Percentiles rank a stretch among this genome's conserved stretches.
Evolutionary conservation across 2,329 filamentous ascomycete species (phyloP).

Genomic region (Tympanopsis confertula): DNA sequence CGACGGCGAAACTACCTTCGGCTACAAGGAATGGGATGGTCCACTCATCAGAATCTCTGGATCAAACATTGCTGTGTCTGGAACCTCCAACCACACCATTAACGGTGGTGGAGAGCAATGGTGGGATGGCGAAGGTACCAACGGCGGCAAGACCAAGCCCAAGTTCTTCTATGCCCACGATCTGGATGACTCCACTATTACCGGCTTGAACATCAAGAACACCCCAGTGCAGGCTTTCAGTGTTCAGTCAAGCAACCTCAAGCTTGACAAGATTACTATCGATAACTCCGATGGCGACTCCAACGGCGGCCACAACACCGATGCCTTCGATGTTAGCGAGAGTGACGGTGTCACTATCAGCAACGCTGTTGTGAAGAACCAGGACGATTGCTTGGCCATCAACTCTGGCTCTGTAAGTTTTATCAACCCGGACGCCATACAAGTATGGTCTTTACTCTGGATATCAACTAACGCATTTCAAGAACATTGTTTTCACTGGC

Average conservation of each 20-base stretch:
- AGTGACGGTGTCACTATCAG: conserved; percentile 34
- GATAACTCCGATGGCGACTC: conserved; percentile 42
- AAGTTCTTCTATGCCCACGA: conserved; percentile 48
- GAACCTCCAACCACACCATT: conserved; percentile 36
- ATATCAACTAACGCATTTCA: conserved; percentile 24
- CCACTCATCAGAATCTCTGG: conserved; percentile 52
- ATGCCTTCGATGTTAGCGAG: conserved; percentile 36
- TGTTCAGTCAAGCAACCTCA: conserved; percentile 29
- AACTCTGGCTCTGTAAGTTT: conserved; percentile 35
- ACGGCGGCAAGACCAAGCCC: conserved; percentile 51
- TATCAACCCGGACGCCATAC: conserved; percentile 37
- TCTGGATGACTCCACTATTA: conserved; percentile 36
- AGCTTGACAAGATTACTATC: conserved; percentile 37
- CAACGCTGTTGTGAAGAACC: conserved; percentile 39
- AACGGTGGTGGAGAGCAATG: conserved; percentile 43
- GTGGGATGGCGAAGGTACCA: conserved; percentile 50
- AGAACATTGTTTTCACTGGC: conserved; percentile 24
- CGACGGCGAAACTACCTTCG: conserved; percentile 55
- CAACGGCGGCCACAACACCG: conserved; percentile 37
- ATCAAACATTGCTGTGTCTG: conserved; percentile 37
- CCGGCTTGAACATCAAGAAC: conserved; percentile 36
- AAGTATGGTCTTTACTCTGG: conserved; percentile 28
- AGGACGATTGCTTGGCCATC: conserved; percentile 47
- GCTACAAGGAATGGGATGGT: conserved; percentile 52
- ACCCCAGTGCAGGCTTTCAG: conserved; percentile 40